Conservation (phyloP, 2,329 filamentous ascomycete genomes). For the Endothia cerciana region DNA sequence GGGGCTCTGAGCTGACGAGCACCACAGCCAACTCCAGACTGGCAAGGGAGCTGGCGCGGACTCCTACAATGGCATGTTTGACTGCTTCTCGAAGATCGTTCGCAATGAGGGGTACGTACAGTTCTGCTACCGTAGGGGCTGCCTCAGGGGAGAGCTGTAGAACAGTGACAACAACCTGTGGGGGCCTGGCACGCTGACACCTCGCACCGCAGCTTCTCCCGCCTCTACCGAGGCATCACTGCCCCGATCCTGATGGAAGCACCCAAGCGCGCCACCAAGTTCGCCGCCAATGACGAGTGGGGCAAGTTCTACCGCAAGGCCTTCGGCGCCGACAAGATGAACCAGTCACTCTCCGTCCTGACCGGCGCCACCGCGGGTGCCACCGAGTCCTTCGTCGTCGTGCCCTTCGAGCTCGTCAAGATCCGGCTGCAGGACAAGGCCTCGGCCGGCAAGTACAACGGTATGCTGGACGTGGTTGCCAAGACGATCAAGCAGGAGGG, state of each 20-base stretch:
- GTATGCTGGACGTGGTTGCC: conserved; percentile 76
- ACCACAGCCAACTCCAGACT: conserved; percentile 79
- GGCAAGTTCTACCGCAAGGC: conserved; percentile 88
- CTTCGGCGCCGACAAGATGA: conserved; percentile 87
- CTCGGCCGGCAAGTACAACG: conserved; percentile 84
- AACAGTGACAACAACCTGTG: not conserved
- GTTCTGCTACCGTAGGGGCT: not conserved
- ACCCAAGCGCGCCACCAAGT: conserved; percentile 92
- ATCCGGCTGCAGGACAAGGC: conserved; percentile 96
- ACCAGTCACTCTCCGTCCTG: conserved; percentile 85
- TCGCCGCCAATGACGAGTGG: conserved; percentile 98
- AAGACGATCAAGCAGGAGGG: conserved; percentile 88
- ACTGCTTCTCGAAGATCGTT: conserved; percentile 98
- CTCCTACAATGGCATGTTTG: conserved; percentile 93
- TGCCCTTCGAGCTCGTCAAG: conserved; percentile 98
- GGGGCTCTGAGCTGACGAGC: conserved; percentile 7
- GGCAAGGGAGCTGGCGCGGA: conserved; percentile 75
- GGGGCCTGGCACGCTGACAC: not conserved
- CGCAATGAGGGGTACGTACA: conserved; percentile 82
- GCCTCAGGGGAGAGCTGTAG: not conserved
- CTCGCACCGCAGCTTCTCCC: conserved; percentile 66
- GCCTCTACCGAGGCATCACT: conserved; percentile 92
- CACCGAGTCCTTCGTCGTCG: conserved; percentile 94
- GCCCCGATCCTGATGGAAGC: conserved; percentile 95
- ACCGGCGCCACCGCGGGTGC: conserved; percentile 94